A percentile compares a stretch with the other conserved stretches of the same genome.
Conservation (phyloP, 1,284 basidiomycete species). For the Ustilago trichophora region DNA sequence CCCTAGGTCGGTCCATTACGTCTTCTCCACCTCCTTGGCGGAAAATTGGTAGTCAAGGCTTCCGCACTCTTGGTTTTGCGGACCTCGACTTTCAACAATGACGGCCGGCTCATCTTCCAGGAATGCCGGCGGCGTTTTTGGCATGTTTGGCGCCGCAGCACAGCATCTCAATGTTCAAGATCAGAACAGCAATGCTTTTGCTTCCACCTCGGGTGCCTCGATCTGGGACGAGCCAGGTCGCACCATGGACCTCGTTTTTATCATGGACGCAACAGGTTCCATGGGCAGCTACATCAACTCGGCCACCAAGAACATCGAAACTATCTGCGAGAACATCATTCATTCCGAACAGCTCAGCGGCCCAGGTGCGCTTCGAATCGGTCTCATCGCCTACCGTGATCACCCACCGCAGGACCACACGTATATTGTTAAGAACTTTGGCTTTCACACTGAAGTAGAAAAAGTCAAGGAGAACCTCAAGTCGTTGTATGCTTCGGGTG, state of each 20-base stretch:
- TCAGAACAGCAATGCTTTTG: slow-evolving; percentile 5
- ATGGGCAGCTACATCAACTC: slow-evolving; percentile 65
- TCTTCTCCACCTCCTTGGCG: too few species aligned
- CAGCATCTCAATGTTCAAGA: slow-evolving; percentile 42
- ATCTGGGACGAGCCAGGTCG: slow-evolving; percentile 37
- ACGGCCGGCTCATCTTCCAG: slow-evolving; percentile 28
- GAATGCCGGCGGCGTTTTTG: slow-evolving; percentile 36
- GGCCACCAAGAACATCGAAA: slow-evolving; percentile 96
- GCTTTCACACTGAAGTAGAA: slow-evolving; percentile 89
- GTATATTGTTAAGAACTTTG: slow-evolving; percentile 83
- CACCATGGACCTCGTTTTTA: slow-evolving; percentile 63
- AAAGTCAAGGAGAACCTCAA: slow-evolving; percentile 86
- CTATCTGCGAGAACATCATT: slow-evolving; percentile 94
- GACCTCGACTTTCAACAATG: too few species aligned
- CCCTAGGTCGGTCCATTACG: too few species aligned
- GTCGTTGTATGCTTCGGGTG: slow-evolving; percentile 84
- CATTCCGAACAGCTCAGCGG: slow-evolving; percentile 88
- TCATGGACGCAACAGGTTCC: slow-evolving; percentile 66
- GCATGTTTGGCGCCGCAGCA: slow-evolving; percentile 60
- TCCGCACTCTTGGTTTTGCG: too few species aligned
- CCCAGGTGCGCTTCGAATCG: slow-evolving; percentile 78
- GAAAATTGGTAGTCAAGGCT: too few species aligned
- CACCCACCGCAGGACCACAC: slow-evolving; percentile 64
- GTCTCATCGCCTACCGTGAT: slow-evolving; percentile 73
- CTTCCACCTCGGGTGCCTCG: slow-evolving; percentile 17